These are phyloP conservation scores for Pecoramyces ruminantium DNA, from an alignment of 192 early-diverging fungal genomes.

Conservation along the genomic window DNA sequence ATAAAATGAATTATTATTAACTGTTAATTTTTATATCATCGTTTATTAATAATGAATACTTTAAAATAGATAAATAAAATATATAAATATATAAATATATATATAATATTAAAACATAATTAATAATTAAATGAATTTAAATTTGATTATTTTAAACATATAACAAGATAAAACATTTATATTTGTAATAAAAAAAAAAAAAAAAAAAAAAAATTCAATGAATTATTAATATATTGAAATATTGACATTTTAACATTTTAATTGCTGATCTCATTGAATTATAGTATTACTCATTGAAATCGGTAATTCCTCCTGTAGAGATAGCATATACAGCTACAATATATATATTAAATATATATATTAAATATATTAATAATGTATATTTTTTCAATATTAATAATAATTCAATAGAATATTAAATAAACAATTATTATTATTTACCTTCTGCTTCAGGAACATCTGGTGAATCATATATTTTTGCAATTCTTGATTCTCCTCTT, in stretches of 20 bases:
- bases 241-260: not conserved
- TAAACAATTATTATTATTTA: no score
- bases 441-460: conserved; percentile 53
- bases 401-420: no score
- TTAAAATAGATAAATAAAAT: no score
- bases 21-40: no score
- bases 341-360: conserved; percentile 1
- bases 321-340: conserved; percentile 44
- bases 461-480: conserved; percentile 74
- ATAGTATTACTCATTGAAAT: conserved; percentile 25
- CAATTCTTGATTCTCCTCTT: conserved; percentile 57
- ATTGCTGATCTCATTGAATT: no score
- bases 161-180: no score
- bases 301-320: conserved; percentile 54
- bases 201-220: conserved; percentile 1
- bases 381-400: not conserved
- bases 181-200: conserved; percentile 7
- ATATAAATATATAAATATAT: no score
- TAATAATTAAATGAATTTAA: no score
- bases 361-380: not conserved
- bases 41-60: no score
- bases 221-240: not conserved
- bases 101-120: no score
- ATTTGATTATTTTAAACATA: no score
- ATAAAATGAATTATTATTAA: no score